Percentiles rank a stretch among this genome's conserved stretches.
These are phyloP conservation scores for Myriosclerotinia curreyana DNA, from an alignment of 2,329 filamentous ascomycete species.

Conservation along the genomic window DNA sequence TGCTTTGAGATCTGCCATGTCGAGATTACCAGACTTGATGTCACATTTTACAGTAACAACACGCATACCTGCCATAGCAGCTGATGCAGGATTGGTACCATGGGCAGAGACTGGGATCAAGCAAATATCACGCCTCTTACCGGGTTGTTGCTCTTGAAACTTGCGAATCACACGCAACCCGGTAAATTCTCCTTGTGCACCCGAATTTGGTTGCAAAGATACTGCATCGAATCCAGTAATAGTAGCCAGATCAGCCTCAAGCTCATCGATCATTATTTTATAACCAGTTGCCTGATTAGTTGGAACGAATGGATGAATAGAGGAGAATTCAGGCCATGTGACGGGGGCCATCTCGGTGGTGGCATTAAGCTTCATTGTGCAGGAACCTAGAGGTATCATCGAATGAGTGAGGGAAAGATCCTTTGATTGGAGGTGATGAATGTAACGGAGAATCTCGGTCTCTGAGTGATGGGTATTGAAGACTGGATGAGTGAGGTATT, in stretches of 20 bases:
- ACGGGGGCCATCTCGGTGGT: constrained; percentile 91
- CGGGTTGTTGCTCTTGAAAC: constrained; percentile 67
- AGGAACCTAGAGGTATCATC: constrained; percentile 96
- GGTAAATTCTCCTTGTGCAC: constrained; percentile 91
- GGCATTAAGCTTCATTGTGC: constrained; percentile 97
- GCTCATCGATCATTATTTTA: constrained; percentile 62
- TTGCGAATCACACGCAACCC: constrained; percentile 85
- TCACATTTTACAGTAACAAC: constrained; percentile 93
- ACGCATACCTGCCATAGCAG: constrained; percentile 93
- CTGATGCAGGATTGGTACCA: constrained; percentile 92
- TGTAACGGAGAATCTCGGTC: constrained; percentile 90
- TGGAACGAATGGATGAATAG: constrained; percentile 78
- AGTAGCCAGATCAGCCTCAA: constrained; percentile 71
- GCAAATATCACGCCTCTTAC: constrained; percentile 81
- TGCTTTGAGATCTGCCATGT: constrained; percentile 77
- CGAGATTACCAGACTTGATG: constrained; percentile 80
- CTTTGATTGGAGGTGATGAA: constrained; percentile 88
- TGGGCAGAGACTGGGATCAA: constrained; percentile 93
- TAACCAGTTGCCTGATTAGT: constrained; percentile 65
- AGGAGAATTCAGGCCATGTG: constrained; percentile 70
- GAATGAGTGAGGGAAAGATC: constrained; percentile 92
- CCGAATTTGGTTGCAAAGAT: constrained; percentile 91
- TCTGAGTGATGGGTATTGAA: constrained; percentile 96
- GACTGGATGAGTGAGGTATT: constrained; percentile 82
- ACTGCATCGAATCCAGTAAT: constrained; percentile 91